These are phyloP conservation scores for Chlorophyllum brunneum DNA, from an alignment of 768 basidiomycete species.

Conservation along the genomic window DNA sequence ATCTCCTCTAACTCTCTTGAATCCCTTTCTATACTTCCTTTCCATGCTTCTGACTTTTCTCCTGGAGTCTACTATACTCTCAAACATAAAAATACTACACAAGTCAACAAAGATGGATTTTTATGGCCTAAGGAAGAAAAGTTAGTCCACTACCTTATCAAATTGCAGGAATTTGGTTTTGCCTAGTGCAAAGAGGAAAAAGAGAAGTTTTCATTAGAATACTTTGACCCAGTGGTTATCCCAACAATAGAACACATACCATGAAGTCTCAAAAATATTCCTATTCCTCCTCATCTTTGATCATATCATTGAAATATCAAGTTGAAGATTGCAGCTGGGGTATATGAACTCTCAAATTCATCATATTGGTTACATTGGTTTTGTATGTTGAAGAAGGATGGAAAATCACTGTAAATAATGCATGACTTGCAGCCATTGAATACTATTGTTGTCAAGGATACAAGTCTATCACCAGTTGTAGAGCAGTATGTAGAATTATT, in stretches of 20 bases:
- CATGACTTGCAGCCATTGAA: conserved; percentile 37
- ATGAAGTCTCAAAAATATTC: conserved; percentile 27
- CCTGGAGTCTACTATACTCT: conserved; percentile 21
- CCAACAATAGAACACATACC: conserved; percentile 28
- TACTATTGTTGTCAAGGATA: conserved; percentile 30
- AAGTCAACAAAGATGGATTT: conserved; percentile 18
- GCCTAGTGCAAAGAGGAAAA: conserved; percentile 28
- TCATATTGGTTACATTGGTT: conserved; percentile 41
- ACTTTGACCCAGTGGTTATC: conserved; percentile 21
- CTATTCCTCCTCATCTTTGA: conserved; percentile 28
- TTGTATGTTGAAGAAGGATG: conserved; percentile 35
- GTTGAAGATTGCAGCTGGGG: conserved; percentile 31
- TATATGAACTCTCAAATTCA: conserved; percentile 36
- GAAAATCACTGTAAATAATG: conserved; percentile 28
- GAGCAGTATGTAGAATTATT: conserved; percentile 31
- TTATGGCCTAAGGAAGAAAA: conserved; percentile 30
- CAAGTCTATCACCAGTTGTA: conserved; percentile 27
- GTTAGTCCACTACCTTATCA: conserved; percentile 27
- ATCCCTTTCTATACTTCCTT: conserved; percentile 23
- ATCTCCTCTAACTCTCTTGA: conserved; percentile 26
- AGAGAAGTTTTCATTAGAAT: conserved; percentile 22
- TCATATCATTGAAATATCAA: conserved; percentile 28
- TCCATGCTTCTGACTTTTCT: conserved; percentile 28
- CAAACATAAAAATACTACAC: conserved; percentile 12
- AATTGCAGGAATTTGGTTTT: conserved; percentile 28